Evolutionary conservation across 768 basidiomycete species (phyloP), one percentile per base, ranked within the genome.

Genomic region (Trametes cingulata): DNA sequence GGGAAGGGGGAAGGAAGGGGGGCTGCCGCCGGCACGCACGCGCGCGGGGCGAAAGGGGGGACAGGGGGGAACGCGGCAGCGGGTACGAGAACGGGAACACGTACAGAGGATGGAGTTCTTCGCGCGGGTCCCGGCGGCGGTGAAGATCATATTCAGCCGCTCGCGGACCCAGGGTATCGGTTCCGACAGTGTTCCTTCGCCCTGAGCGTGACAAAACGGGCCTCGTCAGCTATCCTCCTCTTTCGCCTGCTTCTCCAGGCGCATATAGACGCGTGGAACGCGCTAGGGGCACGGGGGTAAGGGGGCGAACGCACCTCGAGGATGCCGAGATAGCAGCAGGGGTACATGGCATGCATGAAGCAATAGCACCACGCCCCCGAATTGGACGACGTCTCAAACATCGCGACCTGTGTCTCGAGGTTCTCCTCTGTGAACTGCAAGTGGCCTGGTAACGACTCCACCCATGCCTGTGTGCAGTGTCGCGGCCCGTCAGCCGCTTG

Each of bases 281-380:
- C 39, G 5, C 39, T 5, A 14, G 39, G 46, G n/a, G 7, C 2
- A 49, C 41, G 35, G 4, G 49, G n/a, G 7, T 13, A 7, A 40
- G 46, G 33, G 49, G 37, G 20, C 19, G 17, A 22, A 78, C 82
- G 74, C 67, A 91, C 90, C 72, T 80, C 78, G 65, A 82, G 81
- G 39, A 92, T 69, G 19, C 83, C 85, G 54, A 91, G 77, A 33
- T 81, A 75, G 65, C 84, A 85, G 59, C 86, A 87, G 41, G 87
- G 87, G 65, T 92, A 83, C 62, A 87, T 76, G 45, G 84, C 77
- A 70, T 93, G 90, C 78, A 91, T 87, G 69, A 79, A 79, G 64
- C 83, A 88, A 74, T 83, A 93, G 66, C 86, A 89, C 91, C 91
- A 93, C 10, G 89, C 88, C 46, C 90, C 88, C 27, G 81, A 81